These are phyloP conservation scores for Lasiosphaeria hispida DNA, from an alignment of 495 filamentous ascomycete genomes.

Conservation along the genomic window DNA sequence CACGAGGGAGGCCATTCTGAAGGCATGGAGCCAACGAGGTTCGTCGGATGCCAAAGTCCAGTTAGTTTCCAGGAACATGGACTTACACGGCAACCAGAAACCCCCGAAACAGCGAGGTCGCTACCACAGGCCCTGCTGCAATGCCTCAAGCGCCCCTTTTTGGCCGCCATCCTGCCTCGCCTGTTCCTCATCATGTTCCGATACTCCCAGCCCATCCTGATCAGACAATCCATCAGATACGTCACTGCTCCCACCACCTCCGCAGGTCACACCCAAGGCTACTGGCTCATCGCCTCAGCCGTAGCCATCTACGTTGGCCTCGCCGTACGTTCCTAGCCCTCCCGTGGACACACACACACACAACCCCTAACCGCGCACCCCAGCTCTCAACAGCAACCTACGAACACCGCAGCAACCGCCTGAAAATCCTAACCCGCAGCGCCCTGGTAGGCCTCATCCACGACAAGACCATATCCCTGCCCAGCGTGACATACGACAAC, in stretches of 20 bases:
- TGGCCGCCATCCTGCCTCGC: conserved; percentile 51
- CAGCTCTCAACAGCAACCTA: conserved; percentile 54
- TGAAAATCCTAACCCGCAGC: conserved; percentile 58
- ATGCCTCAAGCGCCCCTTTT: conserved; percentile 48
- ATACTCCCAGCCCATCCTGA: conserved; percentile 61
- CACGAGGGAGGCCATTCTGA: conserved; percentile 37
- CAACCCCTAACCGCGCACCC: background rate
- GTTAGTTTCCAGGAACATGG: background rate
- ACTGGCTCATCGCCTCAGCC: conserved; percentile 57
- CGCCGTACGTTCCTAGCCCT: conserved; percentile 40
- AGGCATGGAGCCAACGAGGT: conserved; percentile 25
- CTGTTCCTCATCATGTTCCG: conserved; percentile 57
- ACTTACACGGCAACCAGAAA: conserved; percentile 10
- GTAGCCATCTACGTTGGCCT: conserved; percentile 59
- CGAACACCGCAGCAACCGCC: conserved; percentile 54
- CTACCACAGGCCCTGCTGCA: conserved; percentile 48
- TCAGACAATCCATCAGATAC: conserved; percentile 53
- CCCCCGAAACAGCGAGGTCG: conserved; percentile 33
- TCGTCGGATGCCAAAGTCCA: background rate
- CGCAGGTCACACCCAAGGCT: conserved; percentile 40
- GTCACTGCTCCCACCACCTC: conserved; percentile 29
- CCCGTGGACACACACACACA: background rate
- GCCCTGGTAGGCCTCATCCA: conserved; percentile 61
- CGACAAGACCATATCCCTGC: conserved; percentile 46
- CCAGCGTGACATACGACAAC: conserved; percentile 38